Percentiles rank a stretch among this genome's conserved stretches.
These are phyloP conservation scores for Marasmius oreades DNA, from an alignment of 1,284 basidiomycete genomes.

Conservation along the genomic window DNA sequence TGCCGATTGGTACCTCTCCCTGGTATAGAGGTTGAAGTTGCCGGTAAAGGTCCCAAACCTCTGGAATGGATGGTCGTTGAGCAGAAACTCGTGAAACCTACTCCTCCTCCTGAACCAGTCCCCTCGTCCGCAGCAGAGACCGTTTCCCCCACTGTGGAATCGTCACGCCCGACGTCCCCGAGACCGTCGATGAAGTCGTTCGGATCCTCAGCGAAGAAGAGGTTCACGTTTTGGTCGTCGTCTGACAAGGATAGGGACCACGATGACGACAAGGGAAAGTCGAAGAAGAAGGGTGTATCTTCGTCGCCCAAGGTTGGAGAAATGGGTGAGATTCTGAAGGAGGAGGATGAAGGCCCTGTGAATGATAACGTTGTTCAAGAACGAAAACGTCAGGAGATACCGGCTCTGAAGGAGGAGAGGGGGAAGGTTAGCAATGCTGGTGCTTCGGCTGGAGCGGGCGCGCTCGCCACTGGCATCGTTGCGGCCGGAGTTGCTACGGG, in stretches of 20 bases:
- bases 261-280: conserved; percentile 17
- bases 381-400: neutral
- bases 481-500: conserved; percentile 13
- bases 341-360: conserved; percentile 38
- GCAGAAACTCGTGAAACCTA: conserved; percentile 44
- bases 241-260: conserved; percentile 20
- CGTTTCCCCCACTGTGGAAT: conserved; percentile 17
- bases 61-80: conserved; percentile 65
- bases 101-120: conserved; percentile 22
- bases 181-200: conserved; percentile 48
- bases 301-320: conserved; percentile 47
- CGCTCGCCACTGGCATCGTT: conserved; percentile 14
- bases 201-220: conserved; percentile 42
- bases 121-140: conserved; percentile 28
- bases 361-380: conserved; percentile 18
- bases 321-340: conserved; percentile 58
- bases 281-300: conserved; percentile 28
- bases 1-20: conserved; percentile 46
- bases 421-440: conserved; percentile 12
- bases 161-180: conserved; percentile 39
- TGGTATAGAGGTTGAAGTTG: conserved; percentile 23
- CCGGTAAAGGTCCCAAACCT: conserved; percentile 17
- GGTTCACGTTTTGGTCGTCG: conserved; percentile 55
- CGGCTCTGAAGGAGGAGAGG: conserved; percentile 17
- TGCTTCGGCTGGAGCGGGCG: conserved; percentile 12